Evolutionary conservation across 768 basidiomycete species (phyloP), one percentile per base, ranked within the genome.

Genomic region (Mycena maculata): DNA sequence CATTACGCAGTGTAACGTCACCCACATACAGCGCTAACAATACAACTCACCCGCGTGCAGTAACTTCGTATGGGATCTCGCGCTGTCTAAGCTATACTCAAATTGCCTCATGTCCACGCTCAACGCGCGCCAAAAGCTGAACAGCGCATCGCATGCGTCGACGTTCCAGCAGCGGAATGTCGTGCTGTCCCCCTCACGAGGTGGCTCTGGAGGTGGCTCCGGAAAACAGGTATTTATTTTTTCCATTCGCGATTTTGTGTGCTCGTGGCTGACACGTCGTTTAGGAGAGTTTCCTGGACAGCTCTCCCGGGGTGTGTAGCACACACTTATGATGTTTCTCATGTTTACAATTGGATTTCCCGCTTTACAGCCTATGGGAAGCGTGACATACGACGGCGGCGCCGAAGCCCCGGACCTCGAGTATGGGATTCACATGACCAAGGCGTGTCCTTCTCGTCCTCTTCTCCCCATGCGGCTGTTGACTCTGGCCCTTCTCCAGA

Each of bases 51-150:
- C 10, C 13, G 30, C 18, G 25, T 10, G 48, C 1, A 44, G 52
- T 83, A 84, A 85, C 69, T 86, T 86, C 69, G 63, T 85, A 11
- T 86, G 82, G 82, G 84, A 85, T 67, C 75, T 86, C 20, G 77
- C 83, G 13, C 73, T 86, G 12, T 79, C 83, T 2, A 85, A 85
- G 56, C 75, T 86, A 9, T 86, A 86, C 68, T 55, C 82, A 11
- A 86, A 85, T 63, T 84, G 84, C 60, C 74, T 85, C 2, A 68
- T 86, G 33, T 85, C 84, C 1, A 83, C 84, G 1, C 77, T 86
- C 31, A 85, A 86, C 63, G 81, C 84, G 23, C 80, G 85, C 10
- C 75, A 80, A 18, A 53, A 72, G 4, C 56, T 83, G 31, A 79
- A 80, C 28, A 74, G 74, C 12, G 67, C 74, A 38, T 71, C 74